Evolutionary conservation across 768 basidiomycete genomes (phyloP).

Genomic region (Tulasnella sp.): DNA sequence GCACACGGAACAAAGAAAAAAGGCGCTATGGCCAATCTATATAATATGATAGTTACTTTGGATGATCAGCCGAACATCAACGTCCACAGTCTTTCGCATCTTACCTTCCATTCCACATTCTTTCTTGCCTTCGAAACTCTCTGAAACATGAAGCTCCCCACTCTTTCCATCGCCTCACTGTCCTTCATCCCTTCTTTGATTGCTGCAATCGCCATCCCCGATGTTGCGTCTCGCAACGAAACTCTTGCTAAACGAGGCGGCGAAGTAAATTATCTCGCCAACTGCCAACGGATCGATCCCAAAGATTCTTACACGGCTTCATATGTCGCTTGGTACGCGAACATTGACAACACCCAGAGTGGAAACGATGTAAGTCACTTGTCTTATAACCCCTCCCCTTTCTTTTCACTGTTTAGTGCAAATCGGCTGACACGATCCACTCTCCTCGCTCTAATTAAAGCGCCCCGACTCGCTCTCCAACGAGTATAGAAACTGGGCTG

Average conservation of each 20-base stretch:
- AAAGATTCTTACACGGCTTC: background rate
- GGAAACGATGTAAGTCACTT: background rate
- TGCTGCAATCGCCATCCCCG: background rate
- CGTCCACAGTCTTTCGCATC: too few relatives aligned
- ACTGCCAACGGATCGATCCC: background rate
- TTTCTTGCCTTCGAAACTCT: background rate
- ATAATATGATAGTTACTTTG: too few relatives aligned
- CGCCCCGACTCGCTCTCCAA: background rate
- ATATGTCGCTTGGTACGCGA: background rate
- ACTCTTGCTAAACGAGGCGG: background rate
- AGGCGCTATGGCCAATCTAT: too few relatives aligned
- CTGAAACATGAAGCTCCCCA: background rate
- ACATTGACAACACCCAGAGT: background rate
- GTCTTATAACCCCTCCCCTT: too few relatives aligned
- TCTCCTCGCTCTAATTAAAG: background rate
- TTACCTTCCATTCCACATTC: too few relatives aligned
- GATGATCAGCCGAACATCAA: too few relatives aligned
- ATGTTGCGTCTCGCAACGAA: background rate
- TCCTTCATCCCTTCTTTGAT: background rate
- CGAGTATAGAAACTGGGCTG: background rate
- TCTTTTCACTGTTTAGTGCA: too few relatives aligned
- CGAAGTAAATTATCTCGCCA: background rate
- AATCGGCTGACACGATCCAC: background rate
- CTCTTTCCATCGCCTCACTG: background rate
- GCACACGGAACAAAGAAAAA: too few relatives aligned